phyloP scores from a whole-genome alignment of 441 rosid species.

The Brassica hybrid region DNA sequence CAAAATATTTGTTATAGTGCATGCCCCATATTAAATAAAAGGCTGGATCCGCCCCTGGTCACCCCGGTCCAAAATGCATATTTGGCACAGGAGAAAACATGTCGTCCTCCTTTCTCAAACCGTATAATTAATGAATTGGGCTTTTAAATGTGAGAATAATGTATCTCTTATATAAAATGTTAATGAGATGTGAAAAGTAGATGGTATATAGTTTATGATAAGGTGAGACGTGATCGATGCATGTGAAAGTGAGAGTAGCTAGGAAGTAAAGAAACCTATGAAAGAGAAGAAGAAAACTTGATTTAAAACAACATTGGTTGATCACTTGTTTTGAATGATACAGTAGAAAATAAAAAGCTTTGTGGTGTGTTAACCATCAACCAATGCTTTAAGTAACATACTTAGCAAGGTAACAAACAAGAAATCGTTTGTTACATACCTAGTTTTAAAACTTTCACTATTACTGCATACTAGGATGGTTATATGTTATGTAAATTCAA shows the following conservation, averaged over 20 bases:
- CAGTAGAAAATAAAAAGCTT: neutral
- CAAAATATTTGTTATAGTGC: too few relatives aligned
- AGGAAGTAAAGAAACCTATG: neutral
- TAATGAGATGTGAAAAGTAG: neutral
- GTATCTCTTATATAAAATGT: neutral
- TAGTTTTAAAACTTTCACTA: neutral
- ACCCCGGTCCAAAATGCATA: neutral
- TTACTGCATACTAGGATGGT: neutral
- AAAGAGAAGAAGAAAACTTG: neutral
- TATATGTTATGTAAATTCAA: neutral
- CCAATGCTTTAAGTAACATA: neutral
- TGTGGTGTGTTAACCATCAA: neutral
- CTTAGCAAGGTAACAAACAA: neutral
- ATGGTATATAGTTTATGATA: neutral
- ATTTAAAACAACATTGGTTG: neutral
- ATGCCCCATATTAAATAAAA: too few relatives aligned
- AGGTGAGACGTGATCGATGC: neutral
- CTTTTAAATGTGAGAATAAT: neutral
- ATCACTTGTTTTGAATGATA: slow-evolving; percentile 3
- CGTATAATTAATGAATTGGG: neutral
- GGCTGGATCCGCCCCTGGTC: neutral
- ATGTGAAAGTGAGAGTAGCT: neutral
- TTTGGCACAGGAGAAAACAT: neutral
- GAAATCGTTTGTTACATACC: neutral
- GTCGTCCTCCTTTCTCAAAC: neutral